Percentiles rank a stretch among this genome's conserved stretches.
Evolutionary conservation across 2,329 filamentous ascomycete genomes (phyloP).

Genomic region (Fusarium sp.): DNA sequence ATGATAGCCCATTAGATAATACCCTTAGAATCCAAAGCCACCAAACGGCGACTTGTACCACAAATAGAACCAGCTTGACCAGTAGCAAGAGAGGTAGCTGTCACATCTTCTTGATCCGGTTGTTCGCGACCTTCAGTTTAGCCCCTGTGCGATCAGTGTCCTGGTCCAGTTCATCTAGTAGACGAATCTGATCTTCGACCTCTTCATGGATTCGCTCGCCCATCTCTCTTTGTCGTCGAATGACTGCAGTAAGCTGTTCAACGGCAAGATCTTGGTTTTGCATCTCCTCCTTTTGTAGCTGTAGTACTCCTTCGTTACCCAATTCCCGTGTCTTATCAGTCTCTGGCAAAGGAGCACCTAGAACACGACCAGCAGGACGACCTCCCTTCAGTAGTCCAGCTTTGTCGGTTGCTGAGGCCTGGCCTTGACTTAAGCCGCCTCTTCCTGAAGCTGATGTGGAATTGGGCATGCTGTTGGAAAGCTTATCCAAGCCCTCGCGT

Average conservation of each 20-base stretch:
- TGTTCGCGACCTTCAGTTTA: slow-evolving; percentile 81
- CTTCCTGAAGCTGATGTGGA: slow-evolving; percentile 40
- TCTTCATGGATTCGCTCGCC: slow-evolving; percentile 81
- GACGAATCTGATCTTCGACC: slow-evolving; percentile 75
- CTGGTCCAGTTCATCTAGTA: slow-evolving; percentile 74
- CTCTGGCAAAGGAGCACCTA: slow-evolving; percentile 79
- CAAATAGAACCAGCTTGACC: slow-evolving; percentile 46
- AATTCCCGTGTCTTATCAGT: slow-evolving; percentile 81
- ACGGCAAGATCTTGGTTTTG: slow-evolving; percentile 80
- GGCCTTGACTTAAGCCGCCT: slow-evolving; percentile 63
- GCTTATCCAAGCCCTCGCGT: slow-evolving; percentile 78
- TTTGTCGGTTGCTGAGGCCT: slow-evolving; percentile 61
- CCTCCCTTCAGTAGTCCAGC: slow-evolving; percentile 58
- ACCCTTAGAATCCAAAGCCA: slow-evolving; percentile 46
- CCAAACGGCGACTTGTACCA: slow-evolving; percentile 49
- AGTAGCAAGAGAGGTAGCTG: slow-evolving; percentile 44
- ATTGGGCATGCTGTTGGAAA: slow-evolving; percentile 68
- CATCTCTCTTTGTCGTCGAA: slow-evolving; percentile 81
- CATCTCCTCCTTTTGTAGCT: slow-evolving; percentile 81
- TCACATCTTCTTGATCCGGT: slow-evolving; percentile 75
- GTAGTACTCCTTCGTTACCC: slow-evolving; percentile 79
- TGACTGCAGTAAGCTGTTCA: slow-evolving; percentile 74
- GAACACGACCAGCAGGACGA: slow-evolving; percentile 68
- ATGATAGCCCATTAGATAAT: slow-evolving; percentile 41
- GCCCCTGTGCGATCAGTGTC: slow-evolving; percentile 73